Evolutionary conservation across 2,329 filamentous ascomycete species (phyloP).

Genomic region (Ophiognomonia clavigignenti-juglandacearum): DNA sequence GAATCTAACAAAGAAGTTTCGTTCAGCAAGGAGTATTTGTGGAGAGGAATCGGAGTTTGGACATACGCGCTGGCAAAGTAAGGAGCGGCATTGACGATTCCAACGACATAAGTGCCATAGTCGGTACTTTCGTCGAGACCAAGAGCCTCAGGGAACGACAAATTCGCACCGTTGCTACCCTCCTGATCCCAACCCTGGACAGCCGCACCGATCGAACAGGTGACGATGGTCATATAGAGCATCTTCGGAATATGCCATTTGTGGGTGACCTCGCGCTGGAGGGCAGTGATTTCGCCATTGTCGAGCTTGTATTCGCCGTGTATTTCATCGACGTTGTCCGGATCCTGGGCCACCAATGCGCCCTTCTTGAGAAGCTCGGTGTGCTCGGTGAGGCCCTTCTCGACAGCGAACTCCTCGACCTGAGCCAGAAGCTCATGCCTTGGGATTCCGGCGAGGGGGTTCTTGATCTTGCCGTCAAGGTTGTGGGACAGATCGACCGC

Average conservation of each 20-base stretch:
- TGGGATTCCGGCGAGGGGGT: slow-evolving; percentile 52
- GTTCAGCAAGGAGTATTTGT: slow-evolving; percentile 34
- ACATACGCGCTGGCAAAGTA: slow-evolving; percentile 14
- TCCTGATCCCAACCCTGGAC: slow-evolving; percentile 43
- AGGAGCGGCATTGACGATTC: slow-evolving; percentile 51
- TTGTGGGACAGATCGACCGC: neutral
- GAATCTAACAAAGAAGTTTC: slow-evolving; percentile 47
- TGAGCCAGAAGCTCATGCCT: slow-evolving; percentile 43
- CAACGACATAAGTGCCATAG: slow-evolving; percentile 37
- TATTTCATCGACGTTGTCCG: slow-evolving; percentile 56
- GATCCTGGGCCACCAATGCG: slow-evolving; percentile 71
- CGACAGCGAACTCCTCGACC: slow-evolving; percentile 56
- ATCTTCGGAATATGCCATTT: slow-evolving; percentile 60
- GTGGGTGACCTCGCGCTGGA: slow-evolving; percentile 60
- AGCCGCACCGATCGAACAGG: slow-evolving; percentile 52
- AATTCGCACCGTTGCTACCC: slow-evolving; percentile 38
- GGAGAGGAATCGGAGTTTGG: neutral
- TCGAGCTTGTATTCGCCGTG: slow-evolving; percentile 33
- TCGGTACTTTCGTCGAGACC: slow-evolving; percentile 34
- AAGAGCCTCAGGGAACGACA: slow-evolving; percentile 53
- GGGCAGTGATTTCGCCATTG: slow-evolving; percentile 16
- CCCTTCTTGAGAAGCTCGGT: slow-evolving; percentile 60
- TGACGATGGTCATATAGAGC: slow-evolving; percentile 60
- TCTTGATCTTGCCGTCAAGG: slow-evolving; percentile 36
- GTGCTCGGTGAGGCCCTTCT: slow-evolving; percentile 55